A percentile compares a stretch with the other conserved stretches of the same genome.
These are phyloP conservation scores for Nakazawaea sp. DNA, from an alignment of 805 yeast species.

Conservation along the genomic window DNA sequence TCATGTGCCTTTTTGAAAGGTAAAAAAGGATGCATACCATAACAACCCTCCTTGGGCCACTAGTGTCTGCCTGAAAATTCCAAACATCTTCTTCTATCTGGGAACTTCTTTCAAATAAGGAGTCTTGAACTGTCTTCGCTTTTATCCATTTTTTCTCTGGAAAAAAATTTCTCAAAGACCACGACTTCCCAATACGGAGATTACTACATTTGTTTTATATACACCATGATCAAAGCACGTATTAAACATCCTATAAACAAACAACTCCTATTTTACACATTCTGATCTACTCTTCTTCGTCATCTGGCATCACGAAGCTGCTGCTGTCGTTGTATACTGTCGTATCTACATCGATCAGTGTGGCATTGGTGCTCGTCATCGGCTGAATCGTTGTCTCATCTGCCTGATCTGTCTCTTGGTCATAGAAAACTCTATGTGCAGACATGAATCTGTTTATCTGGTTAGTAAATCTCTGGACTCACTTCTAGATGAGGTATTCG, in stretches of 20 bases:
- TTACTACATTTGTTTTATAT: background rate
- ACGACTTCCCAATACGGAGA: background rate
- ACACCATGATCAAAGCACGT: too few relatives aligned
- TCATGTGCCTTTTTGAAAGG: background rate
- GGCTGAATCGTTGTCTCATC: too few relatives aligned
- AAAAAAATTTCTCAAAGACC: background rate
- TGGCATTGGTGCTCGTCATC: too few relatives aligned
- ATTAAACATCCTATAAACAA: too few relatives aligned
- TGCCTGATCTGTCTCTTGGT: slow-evolving; percentile 6
- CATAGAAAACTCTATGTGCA: slow-evolving; percentile 6
- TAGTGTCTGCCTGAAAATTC: slow-evolving; percentile 60
- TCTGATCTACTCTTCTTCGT: background rate
- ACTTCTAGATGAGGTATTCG: background rate
- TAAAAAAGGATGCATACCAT: slow-evolving; percentile 51
- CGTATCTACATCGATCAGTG: too few relatives aligned
- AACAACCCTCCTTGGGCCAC: slow-evolving; percentile 64
- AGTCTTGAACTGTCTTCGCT: too few relatives aligned
- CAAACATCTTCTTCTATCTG: too few relatives aligned
- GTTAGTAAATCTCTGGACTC: too few relatives aligned
- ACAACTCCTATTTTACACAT: too few relatives aligned
- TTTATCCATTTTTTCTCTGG: background rate
- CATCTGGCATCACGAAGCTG: slow-evolving; percentile 3
- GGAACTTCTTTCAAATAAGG: too few relatives aligned
- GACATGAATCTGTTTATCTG: slow-evolving; percentile 8
- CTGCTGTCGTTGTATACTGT: slow-evolving; percentile 1